Percentiles rank a stretch among this genome's conserved stretches.
These are phyloP conservation scores for Claviceps capensis DNA, from an alignment of 2,329 filamentous ascomycete genomes.

Conservation along the genomic window DNA sequence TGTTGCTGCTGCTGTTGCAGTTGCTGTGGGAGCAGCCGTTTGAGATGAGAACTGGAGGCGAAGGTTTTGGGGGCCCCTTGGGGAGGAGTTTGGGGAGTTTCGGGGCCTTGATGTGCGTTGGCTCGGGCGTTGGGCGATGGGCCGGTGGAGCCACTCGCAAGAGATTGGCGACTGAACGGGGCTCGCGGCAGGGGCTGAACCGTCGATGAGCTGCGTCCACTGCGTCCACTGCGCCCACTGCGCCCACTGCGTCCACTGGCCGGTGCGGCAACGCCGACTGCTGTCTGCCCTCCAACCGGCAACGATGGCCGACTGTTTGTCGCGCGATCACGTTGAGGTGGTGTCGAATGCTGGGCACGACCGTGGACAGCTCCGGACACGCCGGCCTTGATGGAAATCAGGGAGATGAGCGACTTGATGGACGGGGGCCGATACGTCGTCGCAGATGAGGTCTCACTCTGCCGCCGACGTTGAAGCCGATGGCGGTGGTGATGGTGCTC, in stretches of 20 bases:
- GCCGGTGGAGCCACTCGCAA: neutral
- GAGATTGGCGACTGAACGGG: neutral
- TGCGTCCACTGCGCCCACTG: neutral
- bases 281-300: neutral
- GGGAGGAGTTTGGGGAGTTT: constrained; percentile 4
- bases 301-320: constrained; percentile 13
- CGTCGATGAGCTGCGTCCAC: neutral
- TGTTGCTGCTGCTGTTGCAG: constrained; percentile 12
- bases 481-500: neutral
- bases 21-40: constrained; percentile 9
- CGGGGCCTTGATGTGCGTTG: constrained; percentile 7
- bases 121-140: constrained; percentile 4
- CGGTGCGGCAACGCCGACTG: neutral
- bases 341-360: neutral
- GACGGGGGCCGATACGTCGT: constrained; percentile 1
- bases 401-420: neutral
- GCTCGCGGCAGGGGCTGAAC: neutral
- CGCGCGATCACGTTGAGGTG: constrained; percentile 12
- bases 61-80: neutral
- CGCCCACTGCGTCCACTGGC: neutral
- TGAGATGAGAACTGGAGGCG: constrained; percentile 2
- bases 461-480: neutral
- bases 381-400: neutral
- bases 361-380: neutral
- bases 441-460: neutral